Evolutionary conservation across 1,139 yeast genomes (phyloP).

Genomic region (Sugiyamaella pinicola): DNA sequence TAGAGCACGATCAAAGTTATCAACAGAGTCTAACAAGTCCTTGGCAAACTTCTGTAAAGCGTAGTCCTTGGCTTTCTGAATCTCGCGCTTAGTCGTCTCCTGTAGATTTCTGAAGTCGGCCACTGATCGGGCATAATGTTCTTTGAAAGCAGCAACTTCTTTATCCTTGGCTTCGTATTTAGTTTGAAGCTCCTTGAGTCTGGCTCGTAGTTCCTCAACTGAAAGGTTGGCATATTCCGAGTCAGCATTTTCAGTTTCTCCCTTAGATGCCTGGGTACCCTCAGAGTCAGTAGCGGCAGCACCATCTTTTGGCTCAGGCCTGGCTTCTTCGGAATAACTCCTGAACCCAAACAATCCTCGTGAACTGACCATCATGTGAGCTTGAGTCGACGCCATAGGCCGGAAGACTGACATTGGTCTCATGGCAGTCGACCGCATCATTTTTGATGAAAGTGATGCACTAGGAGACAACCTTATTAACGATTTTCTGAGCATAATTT

Average conservation of each 20-base stretch:
- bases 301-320: not conserved
- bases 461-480: constrained; percentile 5
- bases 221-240: constrained; percentile 8
- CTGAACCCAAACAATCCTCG: constrained; percentile 7
- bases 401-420: constrained; percentile 4
- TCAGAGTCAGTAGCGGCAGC: not conserved
- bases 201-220: constrained; percentile 19
- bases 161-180: constrained; percentile 71
- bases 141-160: constrained; percentile 80
- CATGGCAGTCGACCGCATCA: not conserved
- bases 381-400: constrained; percentile 4
- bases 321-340: constrained; percentile 9
- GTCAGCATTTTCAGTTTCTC: not conserved
- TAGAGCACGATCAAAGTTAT: constrained; percentile 87
- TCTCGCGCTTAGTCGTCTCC: constrained; percentile 84
- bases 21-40: constrained; percentile 86
- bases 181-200: constrained; percentile 47
- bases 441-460: constrained; percentile 1
- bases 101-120: constrained; percentile 95
- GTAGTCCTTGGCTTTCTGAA: constrained; percentile 84
- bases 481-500: constrained; percentile 12
- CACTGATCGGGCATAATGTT: constrained; percentile 76
- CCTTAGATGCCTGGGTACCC: not conserved
- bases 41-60: constrained; percentile 92
- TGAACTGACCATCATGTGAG: constrained; percentile 7